Evolutionary conservation across 805 yeast genomes (phyloP).

Genomic region (Candida xyloterini): DNA sequence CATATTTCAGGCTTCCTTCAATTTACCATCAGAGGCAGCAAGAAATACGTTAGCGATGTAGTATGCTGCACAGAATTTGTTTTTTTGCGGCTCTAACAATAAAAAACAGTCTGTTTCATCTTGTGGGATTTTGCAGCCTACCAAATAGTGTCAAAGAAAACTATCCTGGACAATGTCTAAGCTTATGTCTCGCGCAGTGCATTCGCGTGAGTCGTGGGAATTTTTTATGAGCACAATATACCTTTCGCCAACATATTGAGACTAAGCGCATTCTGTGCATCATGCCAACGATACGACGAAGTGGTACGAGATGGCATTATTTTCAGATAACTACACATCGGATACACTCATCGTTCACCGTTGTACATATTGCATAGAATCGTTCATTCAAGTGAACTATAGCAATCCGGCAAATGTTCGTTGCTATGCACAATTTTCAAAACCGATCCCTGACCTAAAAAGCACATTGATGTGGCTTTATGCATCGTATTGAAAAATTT

Average conservation of each 20-base stretch:
- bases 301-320: neutral
- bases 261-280: neutral
- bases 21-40: slow-evolving; percentile 5
- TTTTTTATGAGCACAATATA: neutral
- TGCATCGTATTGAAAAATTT: too few species aligned
- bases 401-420: too few species aligned
- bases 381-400: too few species aligned
- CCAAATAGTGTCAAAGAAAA: neutral
- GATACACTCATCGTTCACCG: too few species aligned
- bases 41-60: slow-evolving; percentile 8
- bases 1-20: neutral
- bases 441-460: too few species aligned
- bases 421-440: too few species aligned
- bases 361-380: too few species aligned
- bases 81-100: slow-evolving; percentile 4
- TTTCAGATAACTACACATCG: too few species aligned
- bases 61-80: slow-evolving; percentile 6
- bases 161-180: neutral
- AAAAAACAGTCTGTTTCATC: slow-evolving; percentile 4
- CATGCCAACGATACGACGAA: neutral
- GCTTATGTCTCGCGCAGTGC: neutral
- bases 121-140: neutral
- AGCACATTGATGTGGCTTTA: too few species aligned
- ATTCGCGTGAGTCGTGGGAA: neutral
- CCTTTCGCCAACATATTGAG: neutral